Evolutionary conservation across 179 eudicot species (phyloP).

Genomic region (Pouteria campechiana): DNA sequence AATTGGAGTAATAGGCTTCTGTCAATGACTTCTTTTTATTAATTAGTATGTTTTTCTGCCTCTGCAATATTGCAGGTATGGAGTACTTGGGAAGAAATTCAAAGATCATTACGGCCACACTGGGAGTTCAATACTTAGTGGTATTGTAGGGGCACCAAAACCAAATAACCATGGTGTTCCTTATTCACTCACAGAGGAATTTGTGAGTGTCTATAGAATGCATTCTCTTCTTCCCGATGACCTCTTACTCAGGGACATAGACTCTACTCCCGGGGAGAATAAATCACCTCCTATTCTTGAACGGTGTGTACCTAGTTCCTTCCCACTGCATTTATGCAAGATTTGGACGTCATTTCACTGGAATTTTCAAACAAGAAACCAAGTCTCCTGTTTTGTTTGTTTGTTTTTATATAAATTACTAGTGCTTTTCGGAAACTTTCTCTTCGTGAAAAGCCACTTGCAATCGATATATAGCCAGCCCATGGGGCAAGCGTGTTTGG

Average conservation of each 20-base stretch:
- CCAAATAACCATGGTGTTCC: conserved; percentile 31
- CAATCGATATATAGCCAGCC: no score
- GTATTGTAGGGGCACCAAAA: conserved; percentile 24
- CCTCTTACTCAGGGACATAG: conserved; percentile 16
- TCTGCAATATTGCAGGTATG: conserved; percentile 35
- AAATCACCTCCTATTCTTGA: conserved; percentile 18
- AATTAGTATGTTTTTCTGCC: neutral
- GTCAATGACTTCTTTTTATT: no score
- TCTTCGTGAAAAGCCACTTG: no score
- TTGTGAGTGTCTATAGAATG: conserved; percentile 35
- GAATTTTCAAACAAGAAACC: no score
- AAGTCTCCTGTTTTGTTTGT: no score
- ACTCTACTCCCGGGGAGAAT: conserved; percentile 13
- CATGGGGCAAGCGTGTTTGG: no score
- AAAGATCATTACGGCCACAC: conserved; percentile 27
- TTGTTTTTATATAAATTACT: no score
- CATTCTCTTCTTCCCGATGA: conserved; percentile 29
- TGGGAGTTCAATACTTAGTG: conserved; percentile 14
- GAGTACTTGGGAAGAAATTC: conserved; percentile 28
- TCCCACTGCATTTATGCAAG: no score
- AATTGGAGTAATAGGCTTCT: no score
- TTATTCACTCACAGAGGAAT: conserved; percentile 37
- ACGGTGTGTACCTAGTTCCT: conserved; percentile 10
- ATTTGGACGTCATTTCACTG: no score
- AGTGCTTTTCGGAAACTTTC: no score